Percentiles rank a stretch among this genome's conserved stretches.
Conservation (phyloP, 352 stramenopile species). For the Phytophthora capsici region DNA sequence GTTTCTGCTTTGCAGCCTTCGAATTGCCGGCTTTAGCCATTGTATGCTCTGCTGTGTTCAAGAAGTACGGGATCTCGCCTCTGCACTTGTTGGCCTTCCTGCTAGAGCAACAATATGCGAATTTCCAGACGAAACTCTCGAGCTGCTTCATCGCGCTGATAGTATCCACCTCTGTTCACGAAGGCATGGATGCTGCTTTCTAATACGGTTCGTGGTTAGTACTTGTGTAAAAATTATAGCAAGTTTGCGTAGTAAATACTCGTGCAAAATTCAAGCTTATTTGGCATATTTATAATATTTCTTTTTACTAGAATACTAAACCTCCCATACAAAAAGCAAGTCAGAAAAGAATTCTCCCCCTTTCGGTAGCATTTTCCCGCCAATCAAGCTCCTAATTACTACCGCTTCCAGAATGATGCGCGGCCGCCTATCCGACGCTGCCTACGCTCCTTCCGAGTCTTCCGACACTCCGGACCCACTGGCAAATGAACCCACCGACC, state of each 20-base stretch:
- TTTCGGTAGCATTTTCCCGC: conserved; percentile 21
- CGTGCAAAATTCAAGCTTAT: too few species aligned
- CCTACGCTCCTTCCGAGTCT: conserved; percentile 5
- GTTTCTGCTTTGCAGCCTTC: conserved; percentile 17
- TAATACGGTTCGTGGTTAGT: neutral
- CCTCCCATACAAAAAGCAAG: conserved; percentile 16
- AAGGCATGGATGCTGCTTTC: conserved; percentile 21
- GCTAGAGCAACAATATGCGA: conserved; percentile 44
- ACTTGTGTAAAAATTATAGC: too few species aligned
- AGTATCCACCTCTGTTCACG: conserved; percentile 29
- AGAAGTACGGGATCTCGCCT: conserved; percentile 39
- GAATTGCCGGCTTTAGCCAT: conserved; percentile 19
- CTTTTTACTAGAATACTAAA: neutral
- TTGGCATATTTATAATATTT: too few species aligned
- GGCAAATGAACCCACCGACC: conserved; percentile 22
- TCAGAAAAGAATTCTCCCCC: conserved; percentile 8
- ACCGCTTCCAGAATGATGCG: conserved; percentile 13
- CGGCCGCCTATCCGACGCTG: neutral
- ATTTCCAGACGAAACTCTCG: conserved; percentile 37
- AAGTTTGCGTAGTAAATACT: neutral
- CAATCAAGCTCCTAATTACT: conserved; percentile 13
- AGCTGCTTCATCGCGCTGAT: conserved; percentile 26
- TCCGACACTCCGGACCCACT: conserved; percentile 5
- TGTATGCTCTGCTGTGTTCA: conserved; percentile 20
- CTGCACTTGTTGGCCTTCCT: conserved; percentile 43